phyloP scores from a whole-genome alignment of 1,284 basidiomycete species.

The Meripilus lineatus region DNA sequence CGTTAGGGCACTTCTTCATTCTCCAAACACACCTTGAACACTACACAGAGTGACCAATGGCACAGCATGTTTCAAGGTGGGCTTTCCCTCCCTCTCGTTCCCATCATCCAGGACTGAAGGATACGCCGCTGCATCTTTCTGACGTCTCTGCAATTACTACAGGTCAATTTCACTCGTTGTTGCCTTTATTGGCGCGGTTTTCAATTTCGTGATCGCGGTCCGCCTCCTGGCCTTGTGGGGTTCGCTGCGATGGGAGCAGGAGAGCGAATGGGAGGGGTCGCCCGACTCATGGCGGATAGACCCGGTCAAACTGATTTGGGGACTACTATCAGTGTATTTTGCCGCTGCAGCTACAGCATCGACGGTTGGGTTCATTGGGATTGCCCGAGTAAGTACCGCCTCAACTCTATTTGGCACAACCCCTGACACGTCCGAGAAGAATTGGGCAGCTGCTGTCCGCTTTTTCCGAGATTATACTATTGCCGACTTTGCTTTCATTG shows the following conservation, averaged over 20 bases:
- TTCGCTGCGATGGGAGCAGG: conserved; percentile 62
- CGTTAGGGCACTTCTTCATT: neutral
- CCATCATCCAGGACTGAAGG: no score
- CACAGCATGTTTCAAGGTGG: conserved; percentile 9
- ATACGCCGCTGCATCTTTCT: conserved; percentile 1
- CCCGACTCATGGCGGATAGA: conserved; percentile 55
- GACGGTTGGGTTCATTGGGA: conserved; percentile 59
- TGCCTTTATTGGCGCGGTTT: conserved; percentile 49
- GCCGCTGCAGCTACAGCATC: conserved; percentile 56
- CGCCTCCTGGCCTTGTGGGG: conserved; percentile 54
- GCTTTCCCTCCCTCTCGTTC: conserved; percentile 2
- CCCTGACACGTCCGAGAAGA: conserved; percentile 29
- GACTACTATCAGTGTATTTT: conserved; percentile 63
- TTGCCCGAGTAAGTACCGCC: conserved; percentile 48
- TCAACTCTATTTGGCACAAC: neutral
- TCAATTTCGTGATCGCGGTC: conserved; percentile 50
- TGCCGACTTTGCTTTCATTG: conserved; percentile 65
- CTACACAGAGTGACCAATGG: neutral
- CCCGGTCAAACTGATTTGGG: conserved; percentile 59
- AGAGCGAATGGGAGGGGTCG: conserved; percentile 68
- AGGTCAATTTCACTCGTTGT: conserved; percentile 53
- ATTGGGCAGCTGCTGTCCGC: conserved; percentile 48
- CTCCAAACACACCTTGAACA: neutral
- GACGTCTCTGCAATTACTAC: conserved; percentile 14
- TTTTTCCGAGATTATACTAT: conserved; percentile 71